Conservation (phyloP, 2,329 filamentous ascomycete species). For the Nectriaceae sp. region DNA sequence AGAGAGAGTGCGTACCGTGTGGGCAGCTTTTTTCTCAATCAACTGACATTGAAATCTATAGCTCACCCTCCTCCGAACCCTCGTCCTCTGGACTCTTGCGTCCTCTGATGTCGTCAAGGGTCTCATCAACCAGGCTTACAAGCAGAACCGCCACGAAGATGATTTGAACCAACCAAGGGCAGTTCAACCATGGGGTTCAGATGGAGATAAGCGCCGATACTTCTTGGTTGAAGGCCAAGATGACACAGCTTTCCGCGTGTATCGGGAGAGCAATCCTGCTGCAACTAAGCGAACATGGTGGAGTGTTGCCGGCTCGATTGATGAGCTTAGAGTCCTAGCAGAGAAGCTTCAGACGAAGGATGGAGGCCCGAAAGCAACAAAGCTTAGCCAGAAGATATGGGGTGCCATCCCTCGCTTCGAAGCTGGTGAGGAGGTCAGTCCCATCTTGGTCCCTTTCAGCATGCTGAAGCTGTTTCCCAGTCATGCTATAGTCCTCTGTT, state of each 20-base stretch:
- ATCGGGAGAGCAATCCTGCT: slow-evolving; percentile 86
- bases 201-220: slow-evolving; percentile 89
- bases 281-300: slow-evolving; percentile 81
- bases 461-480: neutral
- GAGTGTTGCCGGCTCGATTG: slow-evolving; percentile 88
- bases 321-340: slow-evolving; percentile 75
- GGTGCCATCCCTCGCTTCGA: slow-evolving; percentile 87
- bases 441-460: neutral
- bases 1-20: slow-evolving; percentile 65
- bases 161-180: slow-evolving; percentile 83
- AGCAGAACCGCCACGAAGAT: slow-evolving; percentile 79
- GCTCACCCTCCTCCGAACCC: slow-evolving; percentile 79
- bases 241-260: slow-evolving; percentile 91
- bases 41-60: slow-evolving; percentile 39
- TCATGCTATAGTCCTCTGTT: neutral
- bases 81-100: slow-evolving; percentile 86
- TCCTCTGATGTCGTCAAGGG: slow-evolving; percentile 82
- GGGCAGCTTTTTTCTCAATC: neutral
- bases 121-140: slow-evolving; percentile 85
- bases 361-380: slow-evolving; percentile 77
- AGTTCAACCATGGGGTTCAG: slow-evolving; percentile 86
- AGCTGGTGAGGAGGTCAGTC: slow-evolving; percentile 80
- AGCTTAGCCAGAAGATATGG: slow-evolving; percentile 74
- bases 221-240: slow-evolving; percentile 92
- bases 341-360: slow-evolving; percentile 77